Conservation (phyloP, 2,329 filamentous ascomycete species). For the Penicillium sp. region DNA sequence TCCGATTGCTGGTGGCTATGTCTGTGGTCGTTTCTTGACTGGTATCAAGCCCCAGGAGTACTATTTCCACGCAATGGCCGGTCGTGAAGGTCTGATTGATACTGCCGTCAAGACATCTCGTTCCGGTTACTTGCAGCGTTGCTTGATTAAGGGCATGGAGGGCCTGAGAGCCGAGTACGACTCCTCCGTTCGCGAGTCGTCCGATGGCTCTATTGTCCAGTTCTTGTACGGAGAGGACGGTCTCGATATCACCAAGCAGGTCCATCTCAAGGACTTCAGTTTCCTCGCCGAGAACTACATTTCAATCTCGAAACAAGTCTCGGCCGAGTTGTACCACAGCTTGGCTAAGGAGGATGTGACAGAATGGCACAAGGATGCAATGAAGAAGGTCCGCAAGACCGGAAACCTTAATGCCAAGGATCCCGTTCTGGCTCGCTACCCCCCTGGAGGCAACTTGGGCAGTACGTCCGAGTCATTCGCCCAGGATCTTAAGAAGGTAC, state of each 20-base stretch:
- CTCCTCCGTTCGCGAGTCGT: conserved; percentile 77
- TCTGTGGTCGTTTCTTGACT: conserved; percentile 94
- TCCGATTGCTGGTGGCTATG: conserved; percentile 84
- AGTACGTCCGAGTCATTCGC: conserved; percentile 87
- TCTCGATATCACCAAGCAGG: conserved; percentile 88
- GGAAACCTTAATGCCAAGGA: conserved; percentile 64
- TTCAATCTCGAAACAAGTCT: conserved; percentile 69
- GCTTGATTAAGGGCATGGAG: conserved; percentile 98
- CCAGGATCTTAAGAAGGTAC: conserved; percentile 58
- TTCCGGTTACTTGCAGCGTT: conserved; percentile 92
- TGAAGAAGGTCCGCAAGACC: conserved; percentile 75
- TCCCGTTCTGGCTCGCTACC: conserved; percentile 66
- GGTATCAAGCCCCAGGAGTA: conserved; percentile 96
- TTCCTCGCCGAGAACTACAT: conserved; percentile 83
- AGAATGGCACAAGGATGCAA: conserved; percentile 58
- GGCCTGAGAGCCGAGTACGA: conserved; percentile 89
- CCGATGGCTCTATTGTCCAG: conserved; percentile 87
- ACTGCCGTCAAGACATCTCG: conserved; percentile 97
- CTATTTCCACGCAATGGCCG: conserved; percentile 99
- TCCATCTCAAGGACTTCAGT: conserved; percentile 81
- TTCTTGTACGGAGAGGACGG: conserved; percentile 97
- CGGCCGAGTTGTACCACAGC: conserved; percentile 55
- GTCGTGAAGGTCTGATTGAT: conserved; percentile 95
- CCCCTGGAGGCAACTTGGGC: conserved; percentile 72
- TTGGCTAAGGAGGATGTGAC: conserved; percentile 63